Evolutionary conservation across 2,329 filamentous ascomycete species (phyloP).

Genomic region (Tolypocladium cylindrosporum): DNA sequence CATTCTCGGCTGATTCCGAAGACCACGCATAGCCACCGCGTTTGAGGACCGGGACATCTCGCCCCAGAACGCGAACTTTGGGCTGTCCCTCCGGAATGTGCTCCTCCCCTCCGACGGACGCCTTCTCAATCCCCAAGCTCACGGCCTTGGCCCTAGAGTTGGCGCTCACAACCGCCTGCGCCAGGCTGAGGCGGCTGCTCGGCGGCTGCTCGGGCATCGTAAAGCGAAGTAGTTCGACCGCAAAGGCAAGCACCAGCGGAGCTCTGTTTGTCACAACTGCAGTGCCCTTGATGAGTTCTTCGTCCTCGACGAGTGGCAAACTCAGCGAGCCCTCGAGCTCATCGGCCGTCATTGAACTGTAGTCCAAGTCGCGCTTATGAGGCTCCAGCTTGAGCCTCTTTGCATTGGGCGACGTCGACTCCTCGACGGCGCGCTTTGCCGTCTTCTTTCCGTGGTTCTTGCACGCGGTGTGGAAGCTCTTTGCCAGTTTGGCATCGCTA

Average conservation of each 20-base stretch:
- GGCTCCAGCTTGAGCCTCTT: conserved; percentile 23
- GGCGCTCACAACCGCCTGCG: conserved; percentile 73
- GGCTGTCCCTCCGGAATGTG: conserved; percentile 70
- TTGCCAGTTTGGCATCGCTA: conserved; percentile 37
- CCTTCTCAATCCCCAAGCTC: conserved; percentile 60
- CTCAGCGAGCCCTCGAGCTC: conserved; percentile 53
- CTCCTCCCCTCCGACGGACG: conserved; percentile 55
- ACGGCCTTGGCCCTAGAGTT: conserved; percentile 71
- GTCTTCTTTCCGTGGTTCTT: conserved; percentile 38
- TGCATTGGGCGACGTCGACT: conserved; percentile 6
- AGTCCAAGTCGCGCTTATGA: conserved; percentile 25
- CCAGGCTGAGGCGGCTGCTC: conserved; percentile 74
- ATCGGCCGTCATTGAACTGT: conserved; percentile 35
- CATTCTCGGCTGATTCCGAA: background rate
- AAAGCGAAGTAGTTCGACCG: conserved; percentile 60
- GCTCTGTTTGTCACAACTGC: conserved; percentile 67
- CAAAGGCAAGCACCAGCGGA: conserved; percentile 73
- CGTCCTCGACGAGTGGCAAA: conserved; percentile 47
- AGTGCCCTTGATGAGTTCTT: conserved; percentile 47
- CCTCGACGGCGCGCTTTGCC: conserved; percentile 18
- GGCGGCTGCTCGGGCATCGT: conserved; percentile 81
- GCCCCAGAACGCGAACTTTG: conserved; percentile 58
- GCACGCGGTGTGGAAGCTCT: conserved; percentile 42
- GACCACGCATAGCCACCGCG: conserved; percentile 57
- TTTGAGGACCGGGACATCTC: conserved; percentile 66